Evolutionary conservation across 306 rosid genomes (phyloP), one percentile per base, ranked within the genome.

Genomic region (Castanea mollissima): DNA sequence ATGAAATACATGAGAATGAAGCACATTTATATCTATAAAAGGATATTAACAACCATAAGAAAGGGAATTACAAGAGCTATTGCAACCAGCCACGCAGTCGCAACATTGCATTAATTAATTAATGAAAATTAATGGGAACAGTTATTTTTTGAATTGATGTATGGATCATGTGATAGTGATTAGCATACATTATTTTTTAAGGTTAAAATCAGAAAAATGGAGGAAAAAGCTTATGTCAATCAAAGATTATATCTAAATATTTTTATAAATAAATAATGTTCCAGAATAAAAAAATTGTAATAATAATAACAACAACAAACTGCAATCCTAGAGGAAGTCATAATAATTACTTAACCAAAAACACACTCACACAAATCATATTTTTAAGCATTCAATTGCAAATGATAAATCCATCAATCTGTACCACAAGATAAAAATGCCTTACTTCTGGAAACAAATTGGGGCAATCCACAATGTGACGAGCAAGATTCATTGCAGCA

Each of bases 371-470:
- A 38, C 46, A 38, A 6, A 70, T 63, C 69, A 63, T 63, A 63
- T 6, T 63, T 60, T 63, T 2, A 63, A 5, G 69, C 52, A 35
- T 49, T 23, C 1, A 34, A n/a, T 13, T 68, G 27, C 51, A 68
- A 34, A 18, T 35, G 8, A 68, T 18, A 68, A 49, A 19, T 46
- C 29, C 72, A 68, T 68, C 72, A 35, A 35, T n/a, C 72, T 4
- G 25, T n/a, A 19, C 4, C 29, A 68, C 12, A 63, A 63, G 15
- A 29, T 14, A 55, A 44, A 62, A 62, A 57, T 76, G 35, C 29
- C 90, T 83, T 93, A 96, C 99, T 86, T 93, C 97, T 44, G 98
- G 97, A 87, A 96, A 96, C 86, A 96, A 83, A 83, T 80, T 93
- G 82, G 98, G 99, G 87, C 97, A 90, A 76, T 93, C 99, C 27